These are phyloP conservation scores for Clavariopsis aquatica DNA, from an alignment of 495 filamentous ascomycete genomes.

Conservation along the genomic window DNA sequence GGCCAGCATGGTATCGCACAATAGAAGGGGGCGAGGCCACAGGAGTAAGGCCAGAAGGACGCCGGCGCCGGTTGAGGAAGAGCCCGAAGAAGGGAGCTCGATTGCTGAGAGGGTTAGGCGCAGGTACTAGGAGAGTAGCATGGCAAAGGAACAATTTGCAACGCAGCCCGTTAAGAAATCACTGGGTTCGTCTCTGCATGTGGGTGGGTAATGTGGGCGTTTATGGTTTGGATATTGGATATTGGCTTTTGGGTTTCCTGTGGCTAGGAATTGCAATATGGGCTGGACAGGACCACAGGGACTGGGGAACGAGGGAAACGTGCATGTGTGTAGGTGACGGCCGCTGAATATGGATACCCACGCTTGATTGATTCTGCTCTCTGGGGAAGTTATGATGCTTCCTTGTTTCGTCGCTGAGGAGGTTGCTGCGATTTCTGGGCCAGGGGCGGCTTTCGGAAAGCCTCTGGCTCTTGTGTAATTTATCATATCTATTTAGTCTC, in stretches of 20 bases:
- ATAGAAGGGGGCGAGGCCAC: conserved; percentile 68
- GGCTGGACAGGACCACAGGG: background rate
- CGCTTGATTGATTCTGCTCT: background rate
- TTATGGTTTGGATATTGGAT: background rate
- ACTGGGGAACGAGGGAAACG: background rate
- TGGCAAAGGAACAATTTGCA: background rate
- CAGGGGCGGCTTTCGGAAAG: no score
- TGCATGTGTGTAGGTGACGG: background rate
- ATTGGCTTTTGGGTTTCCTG: no score
- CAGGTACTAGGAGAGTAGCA: background rate
- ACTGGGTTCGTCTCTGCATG: background rate
- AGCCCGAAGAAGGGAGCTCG: conserved; percentile 55
- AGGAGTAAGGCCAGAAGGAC: conserved; percentile 73
- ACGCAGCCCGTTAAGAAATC: no score
- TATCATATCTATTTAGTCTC: background rate
- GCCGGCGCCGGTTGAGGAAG: conserved; percentile 82
- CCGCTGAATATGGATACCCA: conserved; percentile 10
- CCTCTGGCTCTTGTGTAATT: background rate
- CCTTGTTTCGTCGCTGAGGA: background rate
- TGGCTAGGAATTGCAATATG: background rate
- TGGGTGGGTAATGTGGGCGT: background rate
- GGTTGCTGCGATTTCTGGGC: background rate
- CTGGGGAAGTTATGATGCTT: background rate
- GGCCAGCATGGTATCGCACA: conserved; percentile 85
- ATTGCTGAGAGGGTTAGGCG: conserved; percentile 9